Conservation (phyloP, 2,329 filamentous ascomycete genomes). For the Hypoxylon sp. region DNA sequence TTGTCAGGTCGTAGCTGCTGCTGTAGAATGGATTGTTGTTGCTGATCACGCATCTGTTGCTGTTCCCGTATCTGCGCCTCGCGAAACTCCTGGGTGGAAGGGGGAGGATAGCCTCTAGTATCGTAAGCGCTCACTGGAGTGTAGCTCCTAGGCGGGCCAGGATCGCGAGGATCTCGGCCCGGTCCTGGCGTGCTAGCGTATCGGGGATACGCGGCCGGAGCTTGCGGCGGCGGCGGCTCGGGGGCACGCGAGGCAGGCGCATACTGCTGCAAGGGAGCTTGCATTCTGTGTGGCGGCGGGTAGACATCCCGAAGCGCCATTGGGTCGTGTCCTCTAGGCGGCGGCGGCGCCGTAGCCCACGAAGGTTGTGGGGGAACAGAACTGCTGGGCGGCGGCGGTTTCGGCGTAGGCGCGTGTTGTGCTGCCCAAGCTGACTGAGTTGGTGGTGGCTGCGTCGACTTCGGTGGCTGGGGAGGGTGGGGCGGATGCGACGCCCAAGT, state of each 20-base stretch:
- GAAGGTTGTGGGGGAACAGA: conserved; percentile 52
- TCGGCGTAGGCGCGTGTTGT: conserved; percentile 54
- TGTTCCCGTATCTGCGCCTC: conserved; percentile 52
- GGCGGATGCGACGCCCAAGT: conserved; percentile 54
- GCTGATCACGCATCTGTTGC: conserved; percentile 49
- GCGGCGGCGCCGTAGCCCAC: conserved; percentile 50
- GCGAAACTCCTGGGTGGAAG: conserved; percentile 50
- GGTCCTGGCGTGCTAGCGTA: conserved; percentile 60
- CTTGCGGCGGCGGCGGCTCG: conserved; percentile 57
- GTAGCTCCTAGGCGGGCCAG: conserved; percentile 59
- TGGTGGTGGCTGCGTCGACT: conserved; percentile 51
- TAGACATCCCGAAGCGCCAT: conserved; percentile 49
- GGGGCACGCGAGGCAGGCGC: conserved; percentile 56
- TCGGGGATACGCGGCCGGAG: conserved; percentile 55
- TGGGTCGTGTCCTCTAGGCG: conserved; percentile 49
- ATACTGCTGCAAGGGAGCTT: conserved; percentile 51
- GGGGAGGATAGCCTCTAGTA: conserved; percentile 54
- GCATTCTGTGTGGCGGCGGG: conserved; percentile 46
- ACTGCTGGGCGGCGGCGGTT: conserved; percentile 51
- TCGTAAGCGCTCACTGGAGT: conserved; percentile 60
- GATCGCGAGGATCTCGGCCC: conserved; percentile 56
- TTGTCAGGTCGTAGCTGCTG: conserved; percentile 57
- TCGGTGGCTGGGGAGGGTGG: conserved; percentile 52
- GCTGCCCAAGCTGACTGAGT: conserved; percentile 55
- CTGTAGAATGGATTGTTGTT: conserved; percentile 50